Conservation (phyloP, 352 stramenopile species). For the Globisporangium camurandrum region DNA sequence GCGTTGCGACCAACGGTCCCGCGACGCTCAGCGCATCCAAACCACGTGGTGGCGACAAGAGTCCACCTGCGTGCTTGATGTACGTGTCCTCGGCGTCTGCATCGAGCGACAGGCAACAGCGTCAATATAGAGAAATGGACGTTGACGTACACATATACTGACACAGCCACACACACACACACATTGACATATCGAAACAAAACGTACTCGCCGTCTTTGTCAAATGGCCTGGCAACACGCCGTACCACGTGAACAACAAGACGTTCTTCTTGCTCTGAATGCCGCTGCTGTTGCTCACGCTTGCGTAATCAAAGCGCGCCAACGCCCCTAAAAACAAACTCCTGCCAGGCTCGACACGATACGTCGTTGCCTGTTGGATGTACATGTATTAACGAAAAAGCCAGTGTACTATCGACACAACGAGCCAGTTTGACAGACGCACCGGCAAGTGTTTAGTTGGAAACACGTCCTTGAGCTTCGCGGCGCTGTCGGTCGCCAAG, state of each 20-base stretch:
- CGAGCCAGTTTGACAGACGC: not conserved
- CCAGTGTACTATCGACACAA: not conserved
- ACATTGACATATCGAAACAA: too few relatives aligned
- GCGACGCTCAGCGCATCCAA: constrained; percentile 75
- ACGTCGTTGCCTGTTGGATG: constrained; percentile 45
- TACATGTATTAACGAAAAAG: not conserved
- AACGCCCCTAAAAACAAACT: constrained; percentile 77
- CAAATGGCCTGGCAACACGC: constrained; percentile 75
- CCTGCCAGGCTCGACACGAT: constrained; percentile 51
- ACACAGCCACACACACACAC: too few relatives aligned
- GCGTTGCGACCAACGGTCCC: constrained; percentile 40
- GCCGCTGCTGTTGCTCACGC: too few relatives aligned
- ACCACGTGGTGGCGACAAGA: constrained; percentile 70
- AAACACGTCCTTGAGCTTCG: constrained; percentile 71
- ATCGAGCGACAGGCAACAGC: not conserved
- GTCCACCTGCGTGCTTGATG: constrained; percentile 65
- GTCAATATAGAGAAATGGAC: not conserved
- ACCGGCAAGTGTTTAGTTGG: constrained; percentile 69
- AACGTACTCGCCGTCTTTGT: constrained; percentile 72
- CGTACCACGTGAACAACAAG: constrained; percentile 73
- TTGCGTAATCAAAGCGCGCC: constrained; percentile 71
- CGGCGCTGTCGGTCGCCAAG: constrained; percentile 51
- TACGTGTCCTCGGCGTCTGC: constrained; percentile 69
- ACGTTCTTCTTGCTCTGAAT: constrained; percentile 42
- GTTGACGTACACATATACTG: not conserved